phyloP scores from a whole-genome alignment of 495 filamentous ascomycete species.

The Penicillium roqueforti region DNA sequence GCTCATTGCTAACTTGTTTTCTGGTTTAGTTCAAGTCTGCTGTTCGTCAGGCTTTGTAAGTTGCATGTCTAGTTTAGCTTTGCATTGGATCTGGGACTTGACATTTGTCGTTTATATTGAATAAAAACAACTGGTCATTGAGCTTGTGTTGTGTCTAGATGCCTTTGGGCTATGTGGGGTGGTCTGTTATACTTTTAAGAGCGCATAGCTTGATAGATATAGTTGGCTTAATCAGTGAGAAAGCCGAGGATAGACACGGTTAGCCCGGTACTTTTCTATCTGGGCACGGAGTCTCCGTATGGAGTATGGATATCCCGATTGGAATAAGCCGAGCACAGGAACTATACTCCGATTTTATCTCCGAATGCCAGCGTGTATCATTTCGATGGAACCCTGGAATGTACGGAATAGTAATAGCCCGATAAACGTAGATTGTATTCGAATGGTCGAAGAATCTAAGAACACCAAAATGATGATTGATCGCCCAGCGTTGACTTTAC shows the following conservation, averaged over 20 bases:
- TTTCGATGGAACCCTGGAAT: too few relatives aligned
- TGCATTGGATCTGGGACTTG: not conserved
- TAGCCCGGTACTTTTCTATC: not conserved
- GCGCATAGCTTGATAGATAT: not conserved
- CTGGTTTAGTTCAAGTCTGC: slow-evolving; percentile 39
- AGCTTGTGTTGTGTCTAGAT: not conserved
- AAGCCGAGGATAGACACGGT: not conserved
- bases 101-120: not conserved
- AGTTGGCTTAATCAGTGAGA: not conserved
- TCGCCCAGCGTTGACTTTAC: not conserved
- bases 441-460: not conserved
- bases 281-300: too few relatives aligned
- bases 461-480: not conserved
- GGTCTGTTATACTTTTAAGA: not conserved
- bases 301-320: not conserved
- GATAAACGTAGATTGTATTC: not conserved
- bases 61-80: not conserved
- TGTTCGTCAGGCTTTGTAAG: slow-evolving; percentile 27
- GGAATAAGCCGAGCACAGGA: not conserved
- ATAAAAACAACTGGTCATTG: not conserved
- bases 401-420: not conserved
- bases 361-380: not conserved
- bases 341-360: not conserved
- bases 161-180: too few relatives aligned
- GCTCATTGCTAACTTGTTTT: slow-evolving; percentile 4